These are phyloP conservation scores for Solanum pimpinellifolium DNA, from an alignment of 257 asterid species.

Conservation along the genomic window DNA sequence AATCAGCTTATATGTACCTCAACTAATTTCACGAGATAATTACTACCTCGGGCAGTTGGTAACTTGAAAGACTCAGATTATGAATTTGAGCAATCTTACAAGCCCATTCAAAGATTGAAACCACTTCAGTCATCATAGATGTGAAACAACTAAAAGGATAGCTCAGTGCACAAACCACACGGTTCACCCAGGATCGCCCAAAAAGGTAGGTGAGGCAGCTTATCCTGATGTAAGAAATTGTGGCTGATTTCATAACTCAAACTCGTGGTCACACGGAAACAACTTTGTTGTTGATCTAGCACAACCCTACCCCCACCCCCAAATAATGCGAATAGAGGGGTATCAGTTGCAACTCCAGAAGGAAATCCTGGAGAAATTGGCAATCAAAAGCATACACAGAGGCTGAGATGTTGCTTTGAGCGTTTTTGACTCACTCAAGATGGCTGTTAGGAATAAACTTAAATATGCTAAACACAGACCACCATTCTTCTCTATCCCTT, in stretches of 20 bases:
- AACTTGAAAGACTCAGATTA: neutral
- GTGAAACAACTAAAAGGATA: neutral
- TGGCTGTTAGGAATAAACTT: neutral
- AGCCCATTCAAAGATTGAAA: neutral
- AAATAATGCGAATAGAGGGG: neutral
- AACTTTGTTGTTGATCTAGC: neutral
- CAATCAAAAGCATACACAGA: neutral
- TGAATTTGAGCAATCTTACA: neutral
- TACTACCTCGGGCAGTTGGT: neutral
- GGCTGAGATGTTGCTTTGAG: neutral
- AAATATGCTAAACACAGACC: neutral
- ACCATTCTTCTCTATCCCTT: neutral
- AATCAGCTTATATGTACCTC: neutral
- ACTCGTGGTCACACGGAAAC: neutral
- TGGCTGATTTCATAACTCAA: neutral
- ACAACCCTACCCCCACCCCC: neutral
- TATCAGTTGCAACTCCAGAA: neutral
- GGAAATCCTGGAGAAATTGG: neutral
- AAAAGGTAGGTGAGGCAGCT: neutral
- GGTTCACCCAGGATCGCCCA: neutral
- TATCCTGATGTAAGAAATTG: neutral
- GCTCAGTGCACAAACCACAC: neutral
- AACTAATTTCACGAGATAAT: neutral
- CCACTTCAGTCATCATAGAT: neutral
- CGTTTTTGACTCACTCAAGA: neutral